Evolutionary conservation across 306 rosid species (phyloP), one percentile per base, ranked within the genome.

Genomic region (Fagus crenata): DNA sequence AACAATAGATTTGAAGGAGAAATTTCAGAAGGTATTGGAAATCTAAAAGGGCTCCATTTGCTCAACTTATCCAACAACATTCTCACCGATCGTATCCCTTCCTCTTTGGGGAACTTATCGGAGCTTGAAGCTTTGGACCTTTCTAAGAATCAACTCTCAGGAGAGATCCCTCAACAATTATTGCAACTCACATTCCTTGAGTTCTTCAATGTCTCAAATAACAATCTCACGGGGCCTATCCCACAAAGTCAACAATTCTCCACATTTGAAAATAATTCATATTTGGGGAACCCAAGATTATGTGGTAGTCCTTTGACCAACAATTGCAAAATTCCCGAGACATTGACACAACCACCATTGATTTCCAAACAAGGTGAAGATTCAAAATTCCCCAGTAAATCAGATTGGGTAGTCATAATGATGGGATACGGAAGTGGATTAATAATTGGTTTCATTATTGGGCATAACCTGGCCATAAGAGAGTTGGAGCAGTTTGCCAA

Each of bases 241-340:
- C 14, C 51, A 0, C 51, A 2, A 46, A 12, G 51, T 46, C 1
- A 9, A 46, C 51, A 82, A 33, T 33, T 82, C 33, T 58, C 42
- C 11, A 74, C 67, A 1, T 75, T 82, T 2, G 28, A 55, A 3
- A 69, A 18, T 55, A 42, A 46, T 41, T 78, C 81, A 1, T 81
- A n/a, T 54, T 67, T 8, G 58, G 84, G 72, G 6, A 81, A 75
- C 6, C 5, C 2, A 9, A 72, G 84, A 14, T 49, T 81, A 7
- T 75, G 84, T 39, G 80, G 73, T 13, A 1, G 3, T 2, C 84
- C 78, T 5, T 63, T 76, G 31, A 18, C 70, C 31, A 71, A 72
- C 5, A 76, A 77, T 64, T 81, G 85, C 49, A 77, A 13, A 40
- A 49, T 6, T 35, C 59, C 49, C 54, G 0, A 32, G 39, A 54